These are phyloP conservation scores for Botrytis deweyae DNA, from an alignment of 2,329 filamentous ascomycete genomes.

Conservation along the genomic window DNA sequence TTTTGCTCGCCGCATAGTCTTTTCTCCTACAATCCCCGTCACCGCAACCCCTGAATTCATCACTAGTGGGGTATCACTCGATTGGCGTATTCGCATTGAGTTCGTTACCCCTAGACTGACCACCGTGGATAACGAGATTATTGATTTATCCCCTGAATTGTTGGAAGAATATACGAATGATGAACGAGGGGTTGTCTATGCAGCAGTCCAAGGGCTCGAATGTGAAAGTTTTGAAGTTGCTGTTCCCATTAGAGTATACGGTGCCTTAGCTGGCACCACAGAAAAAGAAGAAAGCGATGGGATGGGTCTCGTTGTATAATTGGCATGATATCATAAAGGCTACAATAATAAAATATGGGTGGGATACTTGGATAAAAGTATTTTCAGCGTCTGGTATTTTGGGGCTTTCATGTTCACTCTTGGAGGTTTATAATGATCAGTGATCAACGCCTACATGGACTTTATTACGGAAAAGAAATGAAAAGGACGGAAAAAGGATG, in stretches of 20 bases:
- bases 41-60: constrained; percentile 86
- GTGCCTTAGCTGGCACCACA: constrained; percentile 43
- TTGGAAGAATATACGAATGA: constrained; percentile 78
- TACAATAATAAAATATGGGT: constrained; percentile 14
- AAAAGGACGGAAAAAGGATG: not conserved
- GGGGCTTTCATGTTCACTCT: not conserved
- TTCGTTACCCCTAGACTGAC: constrained; percentile 75
- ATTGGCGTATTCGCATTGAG: constrained; percentile 88
- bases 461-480: not conserved
- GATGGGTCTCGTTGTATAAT: constrained; percentile 15
- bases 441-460: not conserved
- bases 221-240: constrained; percentile 91
- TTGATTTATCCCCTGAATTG: constrained; percentile 46
- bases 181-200: constrained; percentile 73
- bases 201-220: constrained; percentile 72
- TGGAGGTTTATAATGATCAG: constrained; percentile 3
- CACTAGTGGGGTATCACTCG: constrained; percentile 81
- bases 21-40: constrained; percentile 79
- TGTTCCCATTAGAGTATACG: constrained; percentile 81
- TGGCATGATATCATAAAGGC: not conserved
- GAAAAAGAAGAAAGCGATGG: constrained; percentile 10
- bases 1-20: constrained; percentile 75
- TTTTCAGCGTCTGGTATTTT: not conserved
- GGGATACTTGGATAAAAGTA: not conserved
- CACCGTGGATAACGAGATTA: constrained; percentile 40